Percentiles rank a stretch among this genome's conserved stretches.
phyloP scores from a whole-genome alignment of 192 early-diverging fungal species.

The Podila verticillata region DNA sequence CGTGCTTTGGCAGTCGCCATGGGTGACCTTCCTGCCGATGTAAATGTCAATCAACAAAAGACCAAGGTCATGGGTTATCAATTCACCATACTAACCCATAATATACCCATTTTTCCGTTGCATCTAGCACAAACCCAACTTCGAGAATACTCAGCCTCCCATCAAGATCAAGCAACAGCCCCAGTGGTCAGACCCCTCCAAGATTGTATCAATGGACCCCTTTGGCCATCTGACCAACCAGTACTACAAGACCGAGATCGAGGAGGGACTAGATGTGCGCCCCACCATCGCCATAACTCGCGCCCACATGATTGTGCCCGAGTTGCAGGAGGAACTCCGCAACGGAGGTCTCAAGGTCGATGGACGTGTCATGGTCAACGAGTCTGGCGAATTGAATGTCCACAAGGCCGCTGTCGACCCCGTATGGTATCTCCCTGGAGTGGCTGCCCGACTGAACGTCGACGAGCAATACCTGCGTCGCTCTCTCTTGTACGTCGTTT shows the following conservation, averaged over 20 bases:
- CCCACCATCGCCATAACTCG: slow-evolving; percentile 93
- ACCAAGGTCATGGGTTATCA: background rate
- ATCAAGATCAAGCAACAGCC: slow-evolving; percentile 81
- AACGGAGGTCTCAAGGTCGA: slow-evolving; percentile 75
- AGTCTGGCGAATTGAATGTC: slow-evolving; percentile 83
- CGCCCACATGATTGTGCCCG: slow-evolving; percentile 95
- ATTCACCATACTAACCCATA: background rate
- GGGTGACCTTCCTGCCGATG: slow-evolving; percentile 72
- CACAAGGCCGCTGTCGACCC: slow-evolving; percentile 95
- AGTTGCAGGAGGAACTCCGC: slow-evolving; percentile 80
- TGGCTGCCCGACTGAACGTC: slow-evolving; percentile 88
- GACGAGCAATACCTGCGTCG: slow-evolving; percentile 85
- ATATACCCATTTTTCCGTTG: background rate
- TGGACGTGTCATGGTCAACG: slow-evolving; percentile 83
- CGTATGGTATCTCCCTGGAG: slow-evolving; percentile 94
- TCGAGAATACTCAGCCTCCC: slow-evolving; percentile 87
- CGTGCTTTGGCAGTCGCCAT: slow-evolving; percentile 92
- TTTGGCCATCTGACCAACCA: slow-evolving; percentile 85
- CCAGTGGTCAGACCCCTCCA: slow-evolving; percentile 83
- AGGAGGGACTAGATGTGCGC: slow-evolving; percentile 81
- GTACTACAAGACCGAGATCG: slow-evolving; percentile 68
- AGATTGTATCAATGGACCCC: slow-evolving; percentile 95
- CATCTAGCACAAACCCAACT: slow-evolving; percentile 82
- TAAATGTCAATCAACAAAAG: slow-evolving; percentile 7
- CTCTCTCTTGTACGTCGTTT: slow-evolving; percentile 76